Conservation (phyloP, 768 basidiomycete species). For the Candolleomyces aberdarensis region DNA sequence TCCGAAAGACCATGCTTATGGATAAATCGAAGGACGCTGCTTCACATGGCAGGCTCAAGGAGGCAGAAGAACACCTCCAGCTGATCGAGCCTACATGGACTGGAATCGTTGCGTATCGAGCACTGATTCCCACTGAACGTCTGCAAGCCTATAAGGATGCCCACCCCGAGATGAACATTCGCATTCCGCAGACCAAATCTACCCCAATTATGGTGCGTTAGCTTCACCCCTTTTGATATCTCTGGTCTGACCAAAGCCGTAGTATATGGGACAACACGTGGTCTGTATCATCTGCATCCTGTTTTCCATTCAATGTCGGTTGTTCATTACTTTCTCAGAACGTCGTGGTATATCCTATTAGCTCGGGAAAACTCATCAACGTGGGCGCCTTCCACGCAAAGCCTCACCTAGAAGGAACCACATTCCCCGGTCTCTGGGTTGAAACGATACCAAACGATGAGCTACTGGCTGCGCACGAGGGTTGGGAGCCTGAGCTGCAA, state of each 20-base stretch:
- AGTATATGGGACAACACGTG: conserved; percentile 32
- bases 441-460: conserved; percentile 34
- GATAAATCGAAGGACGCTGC: conserved; percentile 16
- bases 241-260: neutral
- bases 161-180: conserved; percentile 22
- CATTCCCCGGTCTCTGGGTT: conserved; percentile 33
- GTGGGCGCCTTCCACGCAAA: conserved; percentile 24
- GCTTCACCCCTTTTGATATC: neutral
- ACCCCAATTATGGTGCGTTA: conserved; percentile 24
- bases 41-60: conserved; percentile 5
- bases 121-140: conserved; percentile 23
- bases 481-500: conserved; percentile 45
- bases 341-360: conserved; percentile 32
- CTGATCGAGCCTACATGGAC: conserved; percentile 33
- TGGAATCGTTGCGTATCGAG: conserved; percentile 37
- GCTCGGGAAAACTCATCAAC: conserved; percentile 28
- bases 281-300: conserved; percentile 12
- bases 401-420: conserved; percentile 26
- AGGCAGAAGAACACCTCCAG: conserved; percentile 14
- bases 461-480: conserved; percentile 31
- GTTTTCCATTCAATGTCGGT: no score
- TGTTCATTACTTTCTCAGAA: conserved; percentile 14
- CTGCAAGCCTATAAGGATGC: conserved; percentile 20
- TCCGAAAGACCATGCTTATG: conserved; percentile 22
- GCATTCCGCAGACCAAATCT: conserved; percentile 20